phyloP scores from a whole-genome alignment of 345 rosid genomes.

The Punica granatum region DNA sequence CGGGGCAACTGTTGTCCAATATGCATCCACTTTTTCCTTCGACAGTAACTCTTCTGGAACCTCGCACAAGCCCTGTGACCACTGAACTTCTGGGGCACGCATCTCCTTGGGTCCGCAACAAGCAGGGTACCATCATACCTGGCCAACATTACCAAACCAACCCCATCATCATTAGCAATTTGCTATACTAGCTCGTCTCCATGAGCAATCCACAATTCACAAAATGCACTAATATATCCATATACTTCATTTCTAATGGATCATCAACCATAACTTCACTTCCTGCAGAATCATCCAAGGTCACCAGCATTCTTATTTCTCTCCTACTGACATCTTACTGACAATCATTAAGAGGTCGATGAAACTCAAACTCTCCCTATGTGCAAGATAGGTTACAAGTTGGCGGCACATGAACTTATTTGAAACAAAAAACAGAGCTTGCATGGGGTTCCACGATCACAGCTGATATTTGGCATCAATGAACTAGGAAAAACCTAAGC shows the following conservation, averaged over 20 bases:
- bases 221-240: neutral
- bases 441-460: neutral
- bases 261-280: neutral
- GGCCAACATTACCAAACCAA: neutral
- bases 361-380: no score
- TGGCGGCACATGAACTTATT: neutral
- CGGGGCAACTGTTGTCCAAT: neutral
- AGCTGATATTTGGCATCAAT: neutral
- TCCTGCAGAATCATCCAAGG: neutral
- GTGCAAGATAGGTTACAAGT: neutral
- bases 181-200: neutral
- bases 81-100: conserved; percentile 97
- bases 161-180: neutral
- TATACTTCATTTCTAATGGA: neutral
- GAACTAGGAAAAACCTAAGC: neutral
- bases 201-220: neutral
- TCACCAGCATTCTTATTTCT: neutral
- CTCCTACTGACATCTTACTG: neutral
- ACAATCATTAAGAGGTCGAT: no score
- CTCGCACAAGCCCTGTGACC: conserved; percentile 92
- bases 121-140: conserved; percentile 66
- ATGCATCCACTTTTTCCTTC: conserved; percentile 5
- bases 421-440: neutral
- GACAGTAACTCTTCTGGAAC: conserved; percentile 96
- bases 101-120: conserved; percentile 86